Evolutionary conservation across 148 eudicot species (phyloP), one percentile per base, ranked within the genome.

Genomic region (Arbutus unedo): DNA sequence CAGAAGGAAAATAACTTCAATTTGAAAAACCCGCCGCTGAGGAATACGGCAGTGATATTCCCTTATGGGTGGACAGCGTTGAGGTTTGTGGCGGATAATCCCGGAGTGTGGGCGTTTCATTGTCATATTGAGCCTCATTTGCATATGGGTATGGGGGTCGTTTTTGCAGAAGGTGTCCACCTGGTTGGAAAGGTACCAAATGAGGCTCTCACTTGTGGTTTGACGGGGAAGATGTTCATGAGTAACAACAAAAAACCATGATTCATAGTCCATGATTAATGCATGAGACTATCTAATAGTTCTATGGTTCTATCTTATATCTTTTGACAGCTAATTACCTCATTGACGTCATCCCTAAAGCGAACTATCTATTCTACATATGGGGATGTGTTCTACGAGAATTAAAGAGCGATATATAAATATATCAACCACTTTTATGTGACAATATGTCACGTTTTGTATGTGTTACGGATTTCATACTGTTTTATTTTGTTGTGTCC

Each of bases 121-220:
- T 95, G 98, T 75, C 98, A 95, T 14, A 95, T 95, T 4, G 98
- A 95, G 85, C 98, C 98, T 1, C 98, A 95, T 44, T 82, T 93
- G 87, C 98, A 95, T 83, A 89, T 95, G 98, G 98, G 98, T 2
- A 95, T 95, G 98, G 98, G 98, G 2, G 96, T 95, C 2, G 88
- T 95, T 2, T 88, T 95, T 6, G 93, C 96, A 8, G 89, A 86
- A 56, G 96, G 88, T 1, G 86, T 91, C 3, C 81, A 86, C 5
- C 83, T 56, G 0, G 86, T 95, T 11, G 67, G 67, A 38, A 79
- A 78, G 3, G 86, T 95, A 5, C 98, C 98, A 11, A 85, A 86
- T 48, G 88, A 87, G 55, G 98, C 93, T 79, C 78, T 93, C 31
- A 50, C 86, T 6, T 95, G 98, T 81, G 98, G 98, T 0, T 87